Conservation (phyloP, 768 basidiomycete genomes). For the Clitopilus hobsonii region DNA sequence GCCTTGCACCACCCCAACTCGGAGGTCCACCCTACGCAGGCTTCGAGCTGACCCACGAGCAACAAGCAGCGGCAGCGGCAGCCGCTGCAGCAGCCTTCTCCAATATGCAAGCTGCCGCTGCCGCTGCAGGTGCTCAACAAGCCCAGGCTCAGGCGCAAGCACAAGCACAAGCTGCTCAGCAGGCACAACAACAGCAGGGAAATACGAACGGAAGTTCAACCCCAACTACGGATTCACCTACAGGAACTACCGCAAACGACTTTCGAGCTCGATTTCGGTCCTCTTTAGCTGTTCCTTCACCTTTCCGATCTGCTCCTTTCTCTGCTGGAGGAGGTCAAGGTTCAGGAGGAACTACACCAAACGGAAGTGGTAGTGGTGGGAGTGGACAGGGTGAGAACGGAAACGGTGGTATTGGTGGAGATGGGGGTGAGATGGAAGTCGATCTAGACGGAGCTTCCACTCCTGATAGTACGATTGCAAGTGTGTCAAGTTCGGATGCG, state of each 20-base stretch:
- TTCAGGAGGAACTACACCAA: too few species aligned
- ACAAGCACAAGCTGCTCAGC: slow-evolving; percentile 4
- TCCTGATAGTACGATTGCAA: slow-evolving; percentile 22
- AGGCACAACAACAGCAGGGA: too few species aligned
- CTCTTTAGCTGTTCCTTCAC: slow-evolving; percentile 53
- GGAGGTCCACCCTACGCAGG: slow-evolving; percentile 19
- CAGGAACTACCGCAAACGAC: slow-evolving; percentile 31
- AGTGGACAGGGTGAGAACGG: neutral
- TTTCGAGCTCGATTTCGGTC: slow-evolving; percentile 67
- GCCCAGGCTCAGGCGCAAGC: slow-evolving; percentile 8
- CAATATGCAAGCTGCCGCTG: slow-evolving; percentile 7
- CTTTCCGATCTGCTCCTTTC: slow-evolving; percentile 36
- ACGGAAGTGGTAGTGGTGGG: too few species aligned
- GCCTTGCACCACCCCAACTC: slow-evolving; percentile 23
- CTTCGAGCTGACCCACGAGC: slow-evolving; percentile 21
- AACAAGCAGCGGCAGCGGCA: slow-evolving; percentile 5
- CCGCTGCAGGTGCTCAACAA: slow-evolving; percentile 6
- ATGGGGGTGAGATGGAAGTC: slow-evolving; percentile 3
- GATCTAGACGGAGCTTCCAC: slow-evolving; percentile 14
- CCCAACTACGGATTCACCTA: neutral
- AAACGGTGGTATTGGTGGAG: neutral
- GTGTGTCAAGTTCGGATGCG: slow-evolving; percentile 20
- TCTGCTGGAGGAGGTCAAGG: slow-evolving; percentile 7
- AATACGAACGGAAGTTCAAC: slow-evolving; percentile 12
- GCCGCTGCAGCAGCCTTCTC: slow-evolving; percentile 8